Base-by-base conservation (phyloP, 129 eudicot genomes). In the Centaurea solstitialis region DNA sequence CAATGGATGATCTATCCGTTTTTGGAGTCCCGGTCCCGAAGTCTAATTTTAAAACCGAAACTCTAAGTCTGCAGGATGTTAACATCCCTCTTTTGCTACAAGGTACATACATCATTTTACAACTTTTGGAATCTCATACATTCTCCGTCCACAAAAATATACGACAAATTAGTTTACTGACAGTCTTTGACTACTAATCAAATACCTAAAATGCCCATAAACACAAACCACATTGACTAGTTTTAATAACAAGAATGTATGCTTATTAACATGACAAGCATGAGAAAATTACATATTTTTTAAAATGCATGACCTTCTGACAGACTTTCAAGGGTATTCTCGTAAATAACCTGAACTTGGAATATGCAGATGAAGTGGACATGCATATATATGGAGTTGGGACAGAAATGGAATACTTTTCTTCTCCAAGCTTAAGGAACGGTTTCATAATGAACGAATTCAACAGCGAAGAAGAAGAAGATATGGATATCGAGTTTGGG, bases 11-110 rank as follows among this genome's bases (percentile, higher is more conserved):
- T 7, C 70, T 81, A 18, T 79, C 88, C 4, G 13, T 83, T 41
- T 24, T 75, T 43, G 90, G 80, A 50, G 72, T 30, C 75, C 80
- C 82, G 37, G 71, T 83, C 70, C 85, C 81, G 3, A 57, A 68
- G 86, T 33, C 87, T 64, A 84, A 61, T n/a, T 68, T 57, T 18
- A 40, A 50, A 39, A 62, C 59, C 68, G 81, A 74, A 26, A 62
- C 50, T 76, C 40, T 73, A 17, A 69, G 69, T 50, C 79, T 70
- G 10, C 83, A 72, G 45, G 59, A 72, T 39, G 62, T 75, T 59
- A 41, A 43, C 62, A 80, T 45, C 65, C 70, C 57, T 22, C 66
- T 38, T 21, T 70, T 76, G 9, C 64, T 26, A 23, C 78, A 87
- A 76, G 90, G 93, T 89, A 76, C 37, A 22, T 33, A 76, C 26